A percentile compares a stretch with the other conserved stretches of the same genome.
phyloP scores from a whole-genome alignment of 2,329 filamentous ascomycete species.

The Penicillium sp. region DNA sequence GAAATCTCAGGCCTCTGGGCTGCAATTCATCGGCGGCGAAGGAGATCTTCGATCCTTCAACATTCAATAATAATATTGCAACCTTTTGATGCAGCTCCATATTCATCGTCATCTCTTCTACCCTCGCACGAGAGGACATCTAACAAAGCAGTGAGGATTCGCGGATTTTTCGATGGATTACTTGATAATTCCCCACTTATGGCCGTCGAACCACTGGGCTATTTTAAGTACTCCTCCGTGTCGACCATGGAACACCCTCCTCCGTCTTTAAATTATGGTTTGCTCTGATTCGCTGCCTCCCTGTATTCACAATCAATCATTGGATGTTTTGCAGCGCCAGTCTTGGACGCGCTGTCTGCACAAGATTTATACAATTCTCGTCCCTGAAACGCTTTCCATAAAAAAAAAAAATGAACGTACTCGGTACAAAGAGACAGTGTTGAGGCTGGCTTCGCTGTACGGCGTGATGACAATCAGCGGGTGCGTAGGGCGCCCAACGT shows the following conservation, averaged over 20 bases:
- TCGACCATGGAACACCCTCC: constrained; percentile 6
- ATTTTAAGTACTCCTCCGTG: not conserved
- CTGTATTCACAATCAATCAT: not conserved
- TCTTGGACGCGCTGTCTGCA: not conserved
- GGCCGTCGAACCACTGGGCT: not conserved
- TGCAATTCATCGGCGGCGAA: not conserved
- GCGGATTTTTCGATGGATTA: no score
- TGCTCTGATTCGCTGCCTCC: not conserved
- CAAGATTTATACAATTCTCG: not conserved
- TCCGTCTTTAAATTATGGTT: not conserved
- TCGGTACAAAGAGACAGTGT: not conserved
- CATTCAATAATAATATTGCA: not conserved
- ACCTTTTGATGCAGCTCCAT: not conserved
- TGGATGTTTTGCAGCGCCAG: not conserved
- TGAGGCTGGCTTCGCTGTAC: not conserved
- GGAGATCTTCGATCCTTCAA: not conserved
- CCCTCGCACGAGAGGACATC: not conserved
- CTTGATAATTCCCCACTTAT: not conserved
- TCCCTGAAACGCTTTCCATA: not conserved
- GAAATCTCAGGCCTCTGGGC: not conserved
- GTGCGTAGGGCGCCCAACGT: not conserved
- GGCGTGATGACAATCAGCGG: not conserved
- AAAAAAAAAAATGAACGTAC: no score
- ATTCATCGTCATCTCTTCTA: not conserved
- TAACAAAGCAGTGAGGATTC: not conserved